Evolutionary conservation across 805 yeast species (phyloP).

Genomic region (Komagataella ulmi): DNA sequence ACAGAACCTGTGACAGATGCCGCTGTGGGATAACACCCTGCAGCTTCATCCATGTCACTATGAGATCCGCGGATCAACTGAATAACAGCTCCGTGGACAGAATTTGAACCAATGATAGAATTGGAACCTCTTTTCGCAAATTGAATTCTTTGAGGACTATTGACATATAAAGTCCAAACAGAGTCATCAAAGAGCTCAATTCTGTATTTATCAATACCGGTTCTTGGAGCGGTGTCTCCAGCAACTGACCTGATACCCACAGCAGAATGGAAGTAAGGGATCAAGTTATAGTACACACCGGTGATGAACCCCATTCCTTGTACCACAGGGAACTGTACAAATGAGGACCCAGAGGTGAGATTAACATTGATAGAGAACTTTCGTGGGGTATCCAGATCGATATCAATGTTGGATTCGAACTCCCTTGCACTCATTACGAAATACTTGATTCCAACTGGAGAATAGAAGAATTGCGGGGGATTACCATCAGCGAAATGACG

Average conservation of each 20-base stretch:
- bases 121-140: slow-evolving; percentile 2
- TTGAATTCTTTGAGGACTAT: slow-evolving; percentile 18
- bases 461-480: slow-evolving; percentile 38
- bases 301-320: slow-evolving; percentile 51
- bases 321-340: slow-evolving; percentile 35
- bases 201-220: slow-evolving; percentile 23
- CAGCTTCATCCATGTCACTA: slow-evolving; percentile 40
- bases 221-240: slow-evolving; percentile 17
- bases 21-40: slow-evolving; percentile 50
- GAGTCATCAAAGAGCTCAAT: slow-evolving; percentile 24
- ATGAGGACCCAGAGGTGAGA: slow-evolving; percentile 11
- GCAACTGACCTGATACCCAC: slow-evolving; percentile 30
- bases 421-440: slow-evolving; percentile 42
- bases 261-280: slow-evolving; percentile 30
- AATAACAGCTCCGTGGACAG: slow-evolving; percentile 35
- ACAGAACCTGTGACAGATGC: slow-evolving; percentile 26
- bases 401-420: slow-evolving; percentile 19
- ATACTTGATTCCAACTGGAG: slow-evolving; percentile 39
- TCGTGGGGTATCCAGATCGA: slow-evolving; percentile 32
- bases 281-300: slow-evolving; percentile 30
- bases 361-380: slow-evolving; percentile 37
- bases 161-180: slow-evolving; percentile 39
- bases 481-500: slow-evolving; percentile 33
- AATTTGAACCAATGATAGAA: slow-evolving; percentile 24
- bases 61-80: slow-evolving; percentile 45